Evolutionary conservation across 202 grass and related monocot genomes (phyloP), one percentile per base, ranked within the genome.

Genomic region (Eragrostis tef): DNA sequence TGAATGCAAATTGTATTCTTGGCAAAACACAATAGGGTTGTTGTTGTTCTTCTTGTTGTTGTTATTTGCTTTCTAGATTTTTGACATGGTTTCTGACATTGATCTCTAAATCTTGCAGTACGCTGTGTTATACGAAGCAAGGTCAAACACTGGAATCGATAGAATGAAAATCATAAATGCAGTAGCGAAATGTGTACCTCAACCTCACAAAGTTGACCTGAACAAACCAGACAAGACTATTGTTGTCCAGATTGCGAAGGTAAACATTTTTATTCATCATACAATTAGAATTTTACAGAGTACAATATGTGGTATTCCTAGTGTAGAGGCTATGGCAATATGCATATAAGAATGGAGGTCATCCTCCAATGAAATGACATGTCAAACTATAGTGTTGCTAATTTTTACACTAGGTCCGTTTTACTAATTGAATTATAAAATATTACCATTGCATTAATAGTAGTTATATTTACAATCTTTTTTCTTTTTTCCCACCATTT

Each of bases 131-230:
- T 98, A 94, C 16, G 95, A 91, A 83, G 92, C 95, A 83, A 90
- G 95, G 64, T 84, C 92, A 74, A 98, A 94, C 73, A 93, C 95
- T 46, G 92, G 95, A 67, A 88, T 98, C 3, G 92, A 98, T 75
- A 98, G 95, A 77, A 98, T 98, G 95, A 88, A 89, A 82, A 91
- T 98, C 65, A 94, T 98, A 91, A 94, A 94, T 64, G 82, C 95
- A 80, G 95, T 91, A 71, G 95, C 95, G 45, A 98, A 98, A 84
- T 90, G 86, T 57, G 83, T 98, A 72, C 90, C 95, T 31, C 83
- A 89, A 65, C 85, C 85, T 77, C 95, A 98, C 74, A 98, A 91
- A 87, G 95, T 98, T 90, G 90, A 94, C 81, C 95, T 98, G 52
- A 98, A 24, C 68, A 98, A 89, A n/a, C 95, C 92, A 2, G 92